phyloP scores from a whole-genome alignment of 75 land plant genomes.

The Pseudotsuga menziesii region DNA sequence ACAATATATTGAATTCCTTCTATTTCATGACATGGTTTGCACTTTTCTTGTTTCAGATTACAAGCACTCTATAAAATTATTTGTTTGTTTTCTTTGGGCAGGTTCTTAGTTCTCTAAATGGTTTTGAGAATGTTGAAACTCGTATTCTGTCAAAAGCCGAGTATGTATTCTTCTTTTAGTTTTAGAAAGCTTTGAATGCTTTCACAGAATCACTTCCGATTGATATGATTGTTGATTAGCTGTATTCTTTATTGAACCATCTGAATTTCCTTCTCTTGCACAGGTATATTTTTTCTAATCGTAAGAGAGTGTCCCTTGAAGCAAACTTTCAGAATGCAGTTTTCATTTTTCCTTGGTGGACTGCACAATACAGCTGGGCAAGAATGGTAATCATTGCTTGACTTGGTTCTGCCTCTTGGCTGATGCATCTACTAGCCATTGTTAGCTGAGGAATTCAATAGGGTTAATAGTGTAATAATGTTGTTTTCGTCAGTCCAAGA shows the following conservation, averaged over 20 bases:
- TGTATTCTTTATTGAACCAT: no score
- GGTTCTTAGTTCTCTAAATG: conserved; percentile 55
- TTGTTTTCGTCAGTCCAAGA: no score
- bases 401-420: neutral
- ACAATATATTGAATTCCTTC: no score
- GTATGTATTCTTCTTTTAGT: conserved; percentile 26
- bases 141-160: conserved; percentile 49
- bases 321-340: conserved; percentile 19
- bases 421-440: neutral
- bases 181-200: no score
- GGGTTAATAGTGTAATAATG: no score
- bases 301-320: conserved; percentile 30
- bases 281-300: conserved; percentile 38
- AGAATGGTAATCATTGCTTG: conserved; percentile 21
- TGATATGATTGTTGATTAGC: no score
- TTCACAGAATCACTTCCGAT: no score
- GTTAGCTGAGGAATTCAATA: no score
- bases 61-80: no score
- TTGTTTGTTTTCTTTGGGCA: conserved; percentile 11
- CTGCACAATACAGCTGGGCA: conserved; percentile 5
- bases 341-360: conserved; percentile 30
- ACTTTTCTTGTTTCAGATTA: no score
- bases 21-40: no score
- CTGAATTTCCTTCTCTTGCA: neutral
- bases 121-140: conserved; percentile 22